Base-by-base conservation (phyloP, 2,329 filamentous ascomycete species). In the Alternaria sp. region DNA sequence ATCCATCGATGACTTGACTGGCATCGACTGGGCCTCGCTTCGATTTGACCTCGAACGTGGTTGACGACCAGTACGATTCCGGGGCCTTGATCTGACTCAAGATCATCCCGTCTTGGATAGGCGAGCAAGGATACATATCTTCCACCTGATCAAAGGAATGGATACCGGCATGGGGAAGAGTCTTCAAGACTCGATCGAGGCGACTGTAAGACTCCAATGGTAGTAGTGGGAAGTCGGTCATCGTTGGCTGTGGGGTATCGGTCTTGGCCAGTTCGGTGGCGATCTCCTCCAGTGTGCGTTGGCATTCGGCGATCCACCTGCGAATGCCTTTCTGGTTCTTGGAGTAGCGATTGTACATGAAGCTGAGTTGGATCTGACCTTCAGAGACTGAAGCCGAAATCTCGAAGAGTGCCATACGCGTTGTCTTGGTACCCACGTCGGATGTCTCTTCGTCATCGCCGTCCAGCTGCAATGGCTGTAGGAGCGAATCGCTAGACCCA, bases 401-500 rank as follows among this genome's bases (percentile, higher is more conserved):
- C 28, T 79, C 77, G 55, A 79, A 78, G 3, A 78, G 66, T 5
- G 77, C 75, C 43, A 74, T 68, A 32, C 76, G 67, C 15, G 54
- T 17, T 9, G 74, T 73, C 23, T 73, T 75, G 7, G 49, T 25
- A 12, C 75, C 74, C 6, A 77, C 62, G 51, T 78, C 76, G 2
- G 74, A 69, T 55, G 76, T 76, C 15, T 64, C 51, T 5, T 57
- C 69, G 17, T 77, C 68, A 23, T 76, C 72, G 23, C 75, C 73
- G 9, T 61, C 67, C 47, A 75, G 71, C 5, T 72, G 59, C 11
- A 74, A 55, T 3, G 72, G 61, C 46, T 73, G 63, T 50, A 89
- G 80, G 1, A 89, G 76, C 1, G 84, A 81, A 46, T 85, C 83
- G 10, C 81, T 77, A 9, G 56, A 23, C 54, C 85, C 83, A 0